These are phyloP conservation scores for Xylaria longipes DNA, from an alignment of 495 filamentous ascomycete genomes.

Conservation along the genomic window DNA sequence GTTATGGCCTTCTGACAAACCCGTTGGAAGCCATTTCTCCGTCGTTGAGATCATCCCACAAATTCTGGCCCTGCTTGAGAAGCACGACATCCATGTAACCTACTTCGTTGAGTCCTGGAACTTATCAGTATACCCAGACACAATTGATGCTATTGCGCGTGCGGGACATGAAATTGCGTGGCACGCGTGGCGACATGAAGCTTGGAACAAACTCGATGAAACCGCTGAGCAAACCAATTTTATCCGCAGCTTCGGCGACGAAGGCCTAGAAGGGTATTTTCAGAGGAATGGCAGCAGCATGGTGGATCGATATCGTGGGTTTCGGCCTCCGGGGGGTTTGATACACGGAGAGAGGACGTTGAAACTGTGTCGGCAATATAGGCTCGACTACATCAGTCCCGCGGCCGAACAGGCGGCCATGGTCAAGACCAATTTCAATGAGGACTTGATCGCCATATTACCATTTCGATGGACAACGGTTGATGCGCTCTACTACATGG, in stretches of 20 bases:
- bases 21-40: conserved; percentile 33
- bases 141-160: conserved; percentile 23
- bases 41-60: conserved; percentile 31
- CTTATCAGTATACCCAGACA: conserved; percentile 38
- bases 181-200: conserved; percentile 47
- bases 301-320: conserved; percentile 34
- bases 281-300: conserved; percentile 13
- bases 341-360: conserved; percentile 36
- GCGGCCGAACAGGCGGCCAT: conserved; percentile 3
- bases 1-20: conserved; percentile 32
- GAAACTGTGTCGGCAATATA: conserved; percentile 29
- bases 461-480: conserved; percentile 44
- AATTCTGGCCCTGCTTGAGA: conserved; percentile 39
- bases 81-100: conserved; percentile 37
- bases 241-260: neutral
- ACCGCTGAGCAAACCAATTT: conserved; percentile 8
- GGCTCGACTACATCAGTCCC: conserved; percentile 34
- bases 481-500: conserved; percentile 49
- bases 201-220: conserved; percentile 31
- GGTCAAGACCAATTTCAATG: conserved; percentile 8
- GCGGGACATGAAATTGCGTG: conserved; percentile 43
- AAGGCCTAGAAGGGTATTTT: neutral
- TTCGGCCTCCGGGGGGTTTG: conserved; percentile 42
- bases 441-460: conserved; percentile 37
- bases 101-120: conserved; percentile 48